Base-by-base conservation (phyloP, 225 moss, liverwort and hornwort species). In the Sphagnum contortum region DNA sequence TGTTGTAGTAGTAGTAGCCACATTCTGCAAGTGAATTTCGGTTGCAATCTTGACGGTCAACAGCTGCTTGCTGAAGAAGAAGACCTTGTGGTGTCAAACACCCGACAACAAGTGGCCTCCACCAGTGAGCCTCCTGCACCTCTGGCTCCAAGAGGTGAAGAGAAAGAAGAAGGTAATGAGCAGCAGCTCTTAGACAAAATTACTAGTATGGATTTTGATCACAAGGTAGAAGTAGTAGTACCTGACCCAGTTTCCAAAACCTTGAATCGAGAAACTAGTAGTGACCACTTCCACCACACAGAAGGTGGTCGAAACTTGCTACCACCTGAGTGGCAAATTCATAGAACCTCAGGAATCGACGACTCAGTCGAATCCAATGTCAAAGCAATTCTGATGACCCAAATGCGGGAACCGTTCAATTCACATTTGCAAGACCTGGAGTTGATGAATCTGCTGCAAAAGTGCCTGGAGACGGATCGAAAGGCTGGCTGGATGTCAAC, bases 401-500 rank as follows among this genome's bases (percentile, higher is more conserved):
- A 91, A 60, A 79, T 75, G 4, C 74, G 73, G 54, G 86, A 76
- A 50, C 76, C 76, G n/a, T 72, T 57, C 3, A 53, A 60, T 0
- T 77, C 82, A 12, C 72, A 78, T 4, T 83, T 29, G 29, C 29
- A 29, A 29, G 29, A 29, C 29, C 29, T 74, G 57, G 91, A 84
- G 44, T 49, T 91, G 44, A 60, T 87, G 71, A 70, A 66, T n/a
- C 79, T 89, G 6, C 50, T 91, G 48, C 82, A 87, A 61, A 51
- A 65, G 44, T 89, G 91, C 65, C 12, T 89, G 66, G 78, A 84
- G 50, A 6, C 68, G 2, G 87, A 91, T 52, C 70, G 75, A 8
- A 62, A 70, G 10, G 73, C 29, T 29, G 29, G 29, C 1, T 29
- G 75, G 6, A 78, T 81, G 55, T 77, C 80, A 60, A 72, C 78